Percentiles rank a stretch among this genome's conserved stretches.
Conservation (phyloP, 2,329 filamentous ascomycete genomes). For the Alternaria solani region DNA sequence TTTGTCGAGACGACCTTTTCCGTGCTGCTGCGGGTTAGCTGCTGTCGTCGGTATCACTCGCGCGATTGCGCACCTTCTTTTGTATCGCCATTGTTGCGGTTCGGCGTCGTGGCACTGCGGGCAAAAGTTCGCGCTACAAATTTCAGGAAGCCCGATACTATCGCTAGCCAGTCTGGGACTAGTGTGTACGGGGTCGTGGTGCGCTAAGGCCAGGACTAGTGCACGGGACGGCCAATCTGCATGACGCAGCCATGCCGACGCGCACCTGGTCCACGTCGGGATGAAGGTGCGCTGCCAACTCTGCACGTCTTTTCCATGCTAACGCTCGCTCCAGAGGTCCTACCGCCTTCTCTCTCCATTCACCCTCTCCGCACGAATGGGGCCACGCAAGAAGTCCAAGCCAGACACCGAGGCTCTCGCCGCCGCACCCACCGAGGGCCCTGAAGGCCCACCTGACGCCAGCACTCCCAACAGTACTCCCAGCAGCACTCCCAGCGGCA, state of each 20-base stretch:
- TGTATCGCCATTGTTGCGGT: constrained; percentile 81
- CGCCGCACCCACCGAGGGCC: constrained; percentile 18
- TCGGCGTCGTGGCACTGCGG: constrained; percentile 26
- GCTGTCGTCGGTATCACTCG: no score
- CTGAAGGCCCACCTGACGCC: constrained; percentile 21
- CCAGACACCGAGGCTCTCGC: constrained; percentile 44
- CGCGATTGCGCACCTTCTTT: constrained; percentile 71
- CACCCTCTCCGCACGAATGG: constrained; percentile 40
- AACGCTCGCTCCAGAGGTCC: constrained; percentile 27
- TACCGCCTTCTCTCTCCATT: constrained; percentile 24
- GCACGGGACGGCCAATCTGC: constrained; percentile 15
- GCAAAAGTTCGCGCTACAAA: constrained; percentile 32
- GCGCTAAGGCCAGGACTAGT: constrained; percentile 13
- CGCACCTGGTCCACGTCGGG: constrained; percentile 23
- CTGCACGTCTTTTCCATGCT: constrained; percentile 20
- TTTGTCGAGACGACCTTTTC: constrained; percentile 97
- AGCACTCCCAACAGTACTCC: constrained; percentile 6
- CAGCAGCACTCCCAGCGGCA: constrained; percentile 23
- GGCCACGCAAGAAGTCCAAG: constrained; percentile 54
- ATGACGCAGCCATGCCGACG: constrained; percentile 13
- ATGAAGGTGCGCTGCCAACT: constrained; percentile 27
- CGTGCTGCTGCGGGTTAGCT: constrained; percentile 65
- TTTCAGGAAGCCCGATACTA: constrained; percentile 23
- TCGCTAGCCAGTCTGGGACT: constrained; percentile 2
- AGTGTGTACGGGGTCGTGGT: constrained; percentile 1